Base-by-base conservation (phyloP, 768 basidiomycete genomes). In the Pilatotrama ljubarskyi region DNA sequence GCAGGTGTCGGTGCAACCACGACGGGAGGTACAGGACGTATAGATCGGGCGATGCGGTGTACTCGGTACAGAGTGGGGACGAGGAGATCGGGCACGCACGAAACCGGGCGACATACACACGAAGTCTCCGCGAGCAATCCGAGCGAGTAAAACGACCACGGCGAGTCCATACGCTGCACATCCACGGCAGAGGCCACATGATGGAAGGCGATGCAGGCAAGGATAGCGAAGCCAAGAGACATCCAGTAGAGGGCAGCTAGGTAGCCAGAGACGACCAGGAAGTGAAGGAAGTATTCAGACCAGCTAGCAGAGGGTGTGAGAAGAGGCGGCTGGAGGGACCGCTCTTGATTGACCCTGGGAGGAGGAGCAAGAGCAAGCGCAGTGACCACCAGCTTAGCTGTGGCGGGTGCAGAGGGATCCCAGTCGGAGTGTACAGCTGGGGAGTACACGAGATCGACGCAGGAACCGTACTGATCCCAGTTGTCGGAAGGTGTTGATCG, bases 161-260 rank as follows among this genome's bases (percentile, higher is more conserved):
- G 48, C 48, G 48, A 50, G 48, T 50, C 48, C 48, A 50, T 50
- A n/a, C 48, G 32, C 32, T 50, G 48, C 3, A 50, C 48, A 25
- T 50, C 25, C 35, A 50, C 48, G 10, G n/a, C 48, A 18, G n/a
- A 50, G 18, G 48, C 35, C 6, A 50, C n/a, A 50, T n/a, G 48
- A n/a, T 50, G 35, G 48, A 50, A 50, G 48, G 22, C 35, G 32
- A 36, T 32, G 48, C 35, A 50, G 18, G 48, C 48, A 7, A 36
- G 6, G 4, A 50, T 22, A 8, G 48, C 48, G 35, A 36, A 50
- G 35, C 48, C 48, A 17, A 17, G 48, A 50, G 48, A 35, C 9
- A 50, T 32, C 32, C 48, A 36, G 48, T 20, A 37, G 48, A 50
- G 32, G 29, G 32, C 48, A 18, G n/a, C 25, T n/a, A 50, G 26